Evolutionary conservation across 176 grass and related monocot genomes (phyloP).

Genomic region (Poa annua): DNA sequence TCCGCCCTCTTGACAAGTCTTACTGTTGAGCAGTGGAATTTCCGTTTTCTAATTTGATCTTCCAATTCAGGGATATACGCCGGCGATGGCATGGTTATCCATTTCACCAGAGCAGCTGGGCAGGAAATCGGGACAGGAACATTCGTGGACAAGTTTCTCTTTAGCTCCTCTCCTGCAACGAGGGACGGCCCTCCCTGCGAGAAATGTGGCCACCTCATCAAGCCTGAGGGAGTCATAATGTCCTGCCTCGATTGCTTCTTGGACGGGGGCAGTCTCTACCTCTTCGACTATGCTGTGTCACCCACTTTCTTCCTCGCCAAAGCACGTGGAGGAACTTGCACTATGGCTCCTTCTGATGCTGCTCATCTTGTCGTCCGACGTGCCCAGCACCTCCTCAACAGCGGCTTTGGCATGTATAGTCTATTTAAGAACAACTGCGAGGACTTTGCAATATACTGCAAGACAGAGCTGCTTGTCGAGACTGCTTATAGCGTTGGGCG

Average conservation of each 20-base stretch:
- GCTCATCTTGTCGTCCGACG: slow-evolving; percentile 53
- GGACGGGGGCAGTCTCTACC: slow-evolving; percentile 66
- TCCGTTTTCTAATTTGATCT: background rate
- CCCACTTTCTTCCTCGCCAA: slow-evolving; percentile 76
- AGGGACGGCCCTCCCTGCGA: slow-evolving; percentile 35
- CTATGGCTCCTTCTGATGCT: slow-evolving; percentile 63
- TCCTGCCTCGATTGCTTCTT: slow-evolving; percentile 94
- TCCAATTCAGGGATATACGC: slow-evolving; percentile 70
- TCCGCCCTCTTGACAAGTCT: slow-evolving; percentile 8
- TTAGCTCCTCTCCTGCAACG: slow-evolving; percentile 53
- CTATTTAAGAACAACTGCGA: slow-evolving; percentile 95
- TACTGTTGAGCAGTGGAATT: background rate
- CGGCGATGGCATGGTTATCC: slow-evolving; percentile 75
- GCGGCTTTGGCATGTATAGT: slow-evolving; percentile 70
- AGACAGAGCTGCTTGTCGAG: slow-evolving; percentile 77
- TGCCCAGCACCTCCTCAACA: slow-evolving; percentile 60
- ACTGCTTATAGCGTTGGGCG: slow-evolving; percentile 69
- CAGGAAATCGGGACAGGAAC: slow-evolving; percentile 86
- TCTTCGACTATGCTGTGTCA: slow-evolving; percentile 67
- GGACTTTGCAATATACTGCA: slow-evolving; percentile 93
- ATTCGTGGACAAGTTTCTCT: slow-evolving; percentile 52
- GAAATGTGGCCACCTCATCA: slow-evolving; percentile 48
- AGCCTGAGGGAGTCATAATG: slow-evolving; percentile 58
- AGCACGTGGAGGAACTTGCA: slow-evolving; percentile 90
- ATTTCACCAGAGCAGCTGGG: slow-evolving; percentile 80